A percentile compares a stretch with the other conserved stretches of the same genome.
phyloP scores from a whole-genome alignment of 805 yeast species.

The Blastobotrys americana region DNA sequence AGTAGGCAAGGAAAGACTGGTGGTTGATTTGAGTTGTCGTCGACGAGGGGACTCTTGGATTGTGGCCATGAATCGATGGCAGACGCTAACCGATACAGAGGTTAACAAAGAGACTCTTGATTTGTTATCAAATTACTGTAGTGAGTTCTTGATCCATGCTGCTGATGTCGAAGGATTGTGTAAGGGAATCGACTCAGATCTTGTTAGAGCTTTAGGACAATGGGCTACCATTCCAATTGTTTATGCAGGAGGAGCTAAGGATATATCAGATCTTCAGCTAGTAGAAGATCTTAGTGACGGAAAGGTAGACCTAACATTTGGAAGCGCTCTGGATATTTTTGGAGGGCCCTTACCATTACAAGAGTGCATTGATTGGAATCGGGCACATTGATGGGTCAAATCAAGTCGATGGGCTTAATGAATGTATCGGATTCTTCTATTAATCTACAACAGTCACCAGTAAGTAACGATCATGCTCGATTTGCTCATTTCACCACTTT shows the following conservation, averaged over 20 bases:
- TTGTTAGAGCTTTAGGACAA: conserved; percentile 63
- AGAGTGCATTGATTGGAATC: conserved; percentile 78
- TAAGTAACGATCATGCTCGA: too few relatives aligned
- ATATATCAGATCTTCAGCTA: conserved; percentile 54
- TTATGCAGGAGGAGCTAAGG: conserved; percentile 95
- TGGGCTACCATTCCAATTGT: conserved; percentile 78
- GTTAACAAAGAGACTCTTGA: conserved; percentile 49
- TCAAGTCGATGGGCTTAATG: too few relatives aligned
- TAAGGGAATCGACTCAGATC: conserved; percentile 77
- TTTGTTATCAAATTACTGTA: conserved; percentile 55
- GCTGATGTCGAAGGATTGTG: conserved; percentile 98
- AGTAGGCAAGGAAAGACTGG: conserved; percentile 62
- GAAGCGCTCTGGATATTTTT: conserved; percentile 88
- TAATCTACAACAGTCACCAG: too few relatives aligned
- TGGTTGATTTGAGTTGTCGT: conserved; percentile 86
- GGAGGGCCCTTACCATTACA: conserved; percentile 84
- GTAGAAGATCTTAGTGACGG: conserved; percentile 68
- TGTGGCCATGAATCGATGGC: conserved; percentile 99
- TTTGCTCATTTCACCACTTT: too few relatives aligned
- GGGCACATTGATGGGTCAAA: too few relatives aligned
- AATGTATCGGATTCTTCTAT: too few relatives aligned
- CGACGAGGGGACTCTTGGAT: conserved; percentile 56
- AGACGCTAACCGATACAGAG: conserved; percentile 64
- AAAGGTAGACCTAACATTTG: conserved; percentile 84
- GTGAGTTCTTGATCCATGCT: conserved; percentile 89